phyloP scores from a whole-genome alignment of 371 early-diverging fungal genomes.

The Rhizomucor pusillus region DNA sequence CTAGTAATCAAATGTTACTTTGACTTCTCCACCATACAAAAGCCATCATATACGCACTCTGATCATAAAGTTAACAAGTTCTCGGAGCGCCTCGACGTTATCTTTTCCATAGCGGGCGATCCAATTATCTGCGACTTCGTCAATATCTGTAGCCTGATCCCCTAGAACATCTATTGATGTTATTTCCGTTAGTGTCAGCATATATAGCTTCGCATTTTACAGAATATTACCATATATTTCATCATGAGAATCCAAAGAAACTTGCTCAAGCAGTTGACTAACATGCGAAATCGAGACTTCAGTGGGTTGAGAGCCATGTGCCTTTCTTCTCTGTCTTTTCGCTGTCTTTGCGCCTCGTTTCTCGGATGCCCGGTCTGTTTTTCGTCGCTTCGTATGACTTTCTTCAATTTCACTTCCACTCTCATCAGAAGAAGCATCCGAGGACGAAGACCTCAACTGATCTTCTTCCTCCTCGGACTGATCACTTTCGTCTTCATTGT shows the following conservation, averaged over 20 bases:
- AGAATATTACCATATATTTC: constrained; percentile 31
- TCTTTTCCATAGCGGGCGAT: constrained; percentile 21
- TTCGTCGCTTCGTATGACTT: constrained; percentile 13
- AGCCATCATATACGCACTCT: constrained; percentile 35
- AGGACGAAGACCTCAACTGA: not conserved
- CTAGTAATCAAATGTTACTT: constrained; percentile 10
- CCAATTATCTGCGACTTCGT: constrained; percentile 28
- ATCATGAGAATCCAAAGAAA: constrained; percentile 11
- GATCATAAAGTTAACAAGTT: constrained; percentile 63
- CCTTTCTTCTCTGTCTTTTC: constrained; percentile 7
- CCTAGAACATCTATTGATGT: no score
- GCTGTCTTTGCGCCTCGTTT: constrained; percentile 6
- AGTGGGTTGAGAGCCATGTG: constrained; percentile 8
- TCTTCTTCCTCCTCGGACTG: constrained; percentile 1
- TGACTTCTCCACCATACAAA: not conserved
- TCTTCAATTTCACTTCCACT: constrained; percentile 11
- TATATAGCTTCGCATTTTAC: no score
- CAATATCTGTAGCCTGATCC: constrained; percentile 9
- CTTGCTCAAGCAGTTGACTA: constrained; percentile 36
- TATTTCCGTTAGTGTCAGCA: no score
- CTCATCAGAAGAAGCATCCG: not conserved
- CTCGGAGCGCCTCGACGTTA: constrained; percentile 32
- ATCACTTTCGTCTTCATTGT: constrained; percentile 1
- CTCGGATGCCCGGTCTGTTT: constrained; percentile 5
- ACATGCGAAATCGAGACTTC: constrained; percentile 13